Evolutionary conservation across 495 filamentous ascomycete genomes (phyloP).

Genomic region (Aeminium ludgeri): DNA sequence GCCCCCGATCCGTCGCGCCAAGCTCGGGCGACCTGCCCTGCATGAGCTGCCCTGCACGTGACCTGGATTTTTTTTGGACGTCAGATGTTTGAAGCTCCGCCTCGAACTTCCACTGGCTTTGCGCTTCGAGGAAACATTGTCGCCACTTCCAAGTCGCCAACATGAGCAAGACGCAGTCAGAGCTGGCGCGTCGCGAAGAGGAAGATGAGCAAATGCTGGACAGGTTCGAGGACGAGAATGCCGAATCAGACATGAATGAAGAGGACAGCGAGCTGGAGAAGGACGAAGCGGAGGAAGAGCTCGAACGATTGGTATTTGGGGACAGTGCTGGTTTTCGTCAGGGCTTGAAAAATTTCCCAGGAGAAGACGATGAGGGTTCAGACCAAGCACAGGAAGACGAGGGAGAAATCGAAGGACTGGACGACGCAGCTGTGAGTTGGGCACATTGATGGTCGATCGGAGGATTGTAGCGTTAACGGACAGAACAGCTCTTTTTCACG

Average conservation of each 20-base stretch:
- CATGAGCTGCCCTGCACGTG: not conserved
- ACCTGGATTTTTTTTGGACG: not conserved
- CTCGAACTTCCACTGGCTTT: not conserved
- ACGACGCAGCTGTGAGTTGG: constrained; percentile 46
- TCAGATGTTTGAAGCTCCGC: not conserved
- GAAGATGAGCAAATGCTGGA: no score
- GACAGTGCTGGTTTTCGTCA: constrained; percentile 63
- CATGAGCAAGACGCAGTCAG: no score
- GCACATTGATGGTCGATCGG: not conserved
- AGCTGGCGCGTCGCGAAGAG: no score
- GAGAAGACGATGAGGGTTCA: constrained; percentile 17
- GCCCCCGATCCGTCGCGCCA: no score
- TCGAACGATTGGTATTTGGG: constrained; percentile 75
- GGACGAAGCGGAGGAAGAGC: constrained; percentile 63
- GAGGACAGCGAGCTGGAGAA: constrained; percentile 36
- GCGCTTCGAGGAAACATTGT: not conserved
- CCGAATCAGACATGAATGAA: constrained; percentile 6
- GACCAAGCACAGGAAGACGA: constrained; percentile 21
- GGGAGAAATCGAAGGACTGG: constrained; percentile 28
- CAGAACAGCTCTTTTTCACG: constrained; percentile 47
- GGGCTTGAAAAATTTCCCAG: constrained; percentile 36
- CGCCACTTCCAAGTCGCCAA: no score
- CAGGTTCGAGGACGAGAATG: constrained; percentile 4
- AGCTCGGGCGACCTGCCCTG: no score
- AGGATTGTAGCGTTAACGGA: no score